Conservation (phyloP, 768 basidiomycete species). For the Suillus placidus region DNA sequence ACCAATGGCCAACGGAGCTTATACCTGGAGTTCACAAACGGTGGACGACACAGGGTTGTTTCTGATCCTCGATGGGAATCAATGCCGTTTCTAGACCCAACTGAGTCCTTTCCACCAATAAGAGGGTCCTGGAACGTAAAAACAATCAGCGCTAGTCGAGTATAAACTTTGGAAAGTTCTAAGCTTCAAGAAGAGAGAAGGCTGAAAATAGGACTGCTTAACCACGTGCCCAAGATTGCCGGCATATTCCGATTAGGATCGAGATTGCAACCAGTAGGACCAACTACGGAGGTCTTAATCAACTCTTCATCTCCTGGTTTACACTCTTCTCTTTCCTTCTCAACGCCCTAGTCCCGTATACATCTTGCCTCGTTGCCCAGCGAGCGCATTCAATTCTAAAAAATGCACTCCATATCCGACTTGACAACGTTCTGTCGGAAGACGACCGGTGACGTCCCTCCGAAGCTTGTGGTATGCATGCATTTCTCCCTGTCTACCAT, state of each 20-base stretch:
- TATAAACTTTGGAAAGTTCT: constrained; percentile 4
- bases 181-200: neutral
- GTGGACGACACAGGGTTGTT: no score
- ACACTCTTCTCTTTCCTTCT: constrained; percentile 20
- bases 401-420: constrained; percentile 85
- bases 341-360: constrained; percentile 17
- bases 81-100: neutral
- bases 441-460: constrained; percentile 84
- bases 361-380: constrained; percentile 8
- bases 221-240: constrained; percentile 14
- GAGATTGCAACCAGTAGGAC: constrained; percentile 21
- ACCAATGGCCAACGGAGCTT: no score
- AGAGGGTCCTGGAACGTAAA: neutral
- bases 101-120: no score
- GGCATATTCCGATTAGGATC: constrained; percentile 31
- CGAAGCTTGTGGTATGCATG: constrained; percentile 78
- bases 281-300: constrained; percentile 1
- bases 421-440: constrained; percentile 84
- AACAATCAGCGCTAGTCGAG: neutral
- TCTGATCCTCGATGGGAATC: neutral
- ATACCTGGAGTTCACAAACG: no score
- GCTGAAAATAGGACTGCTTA: neutral
- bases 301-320: constrained; percentile 3
- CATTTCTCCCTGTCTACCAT: neutral
- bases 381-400: neutral